These are phyloP conservation scores for Camelina hispida DNA, from an alignment of 345 rosid genomes.

Conservation along the genomic window DNA sequence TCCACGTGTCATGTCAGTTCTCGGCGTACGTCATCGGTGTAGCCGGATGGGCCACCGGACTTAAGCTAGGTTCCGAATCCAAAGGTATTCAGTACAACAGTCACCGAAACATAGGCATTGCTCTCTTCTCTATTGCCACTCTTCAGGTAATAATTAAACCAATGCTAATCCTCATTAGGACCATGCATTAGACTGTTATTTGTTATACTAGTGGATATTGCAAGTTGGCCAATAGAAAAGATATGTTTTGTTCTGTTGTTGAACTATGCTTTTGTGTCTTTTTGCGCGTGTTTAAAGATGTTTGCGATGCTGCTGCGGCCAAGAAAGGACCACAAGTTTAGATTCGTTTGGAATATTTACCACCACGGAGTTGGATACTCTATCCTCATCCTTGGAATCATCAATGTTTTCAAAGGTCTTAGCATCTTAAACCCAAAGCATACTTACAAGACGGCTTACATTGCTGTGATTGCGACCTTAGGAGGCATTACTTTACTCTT, in stretches of 20 bases:
- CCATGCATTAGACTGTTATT: neutral
- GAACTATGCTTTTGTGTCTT: conserved; percentile 17
- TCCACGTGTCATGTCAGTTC: conserved; percentile 46
- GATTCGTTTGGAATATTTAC: conserved; percentile 82
- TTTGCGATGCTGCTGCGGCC: conserved; percentile 88
- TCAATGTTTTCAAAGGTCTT: conserved; percentile 83
- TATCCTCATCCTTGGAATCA: conserved; percentile 64
- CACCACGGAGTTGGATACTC: conserved; percentile 78
- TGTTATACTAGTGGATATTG: neutral
- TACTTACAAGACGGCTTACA: conserved; percentile 46
- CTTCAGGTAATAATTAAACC: conserved; percentile 41
- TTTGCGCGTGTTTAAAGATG: conserved; percentile 48
- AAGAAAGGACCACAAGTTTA: conserved; percentile 81
- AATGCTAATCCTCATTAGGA: neutral
- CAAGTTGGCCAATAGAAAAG: conserved; percentile 28
- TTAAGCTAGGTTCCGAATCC: conserved; percentile 45
- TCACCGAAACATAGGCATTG: conserved; percentile 48
- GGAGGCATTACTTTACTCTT: conserved; percentile 39
- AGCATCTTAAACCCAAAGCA: conserved; percentile 62
- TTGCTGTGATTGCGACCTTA: conserved; percentile 27
- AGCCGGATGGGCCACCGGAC: conserved; percentile 55
- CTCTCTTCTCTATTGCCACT: conserved; percentile 46
- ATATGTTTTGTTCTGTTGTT: conserved; percentile 33
- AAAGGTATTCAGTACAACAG: conserved; percentile 21
- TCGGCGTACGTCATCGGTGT: conserved; percentile 49